Base-by-base conservation (phyloP, 495 filamentous ascomycete genomes). In the Ramalina peruviana region DNA sequence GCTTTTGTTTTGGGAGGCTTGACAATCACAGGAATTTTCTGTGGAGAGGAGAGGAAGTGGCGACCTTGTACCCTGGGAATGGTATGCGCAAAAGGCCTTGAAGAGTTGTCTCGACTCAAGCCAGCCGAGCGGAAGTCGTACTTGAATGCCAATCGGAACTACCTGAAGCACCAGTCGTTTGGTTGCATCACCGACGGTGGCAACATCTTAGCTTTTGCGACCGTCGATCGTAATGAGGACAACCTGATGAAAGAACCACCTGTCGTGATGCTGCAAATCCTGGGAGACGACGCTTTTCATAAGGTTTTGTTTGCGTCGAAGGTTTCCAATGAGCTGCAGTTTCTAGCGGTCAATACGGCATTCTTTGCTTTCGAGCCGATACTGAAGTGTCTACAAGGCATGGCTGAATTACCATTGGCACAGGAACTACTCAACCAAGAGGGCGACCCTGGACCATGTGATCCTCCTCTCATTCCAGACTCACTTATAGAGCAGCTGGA, bases 361-460 rank as follows among this genome's bases (percentile, higher is more conserved):
- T 65, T 82, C 1, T 88, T 88, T 59, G 78, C 83, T 0, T 88
- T 79, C 53, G 80, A 87, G 49, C 85, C 85, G 0, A 68, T 90
- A 4, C 57, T 90, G 17, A 58, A 65, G 46, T 65, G 74, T 6
- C 60, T 90, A 7, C 77, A 87, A 60, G 60, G 65, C 1, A 78
- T 68, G 36, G 64, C 60, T 0, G 70, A 77, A 7, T 33, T 84
- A 3, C 69, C 80, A 0, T 55, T 87, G 15, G 50, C 62, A 2
- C 60, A 79, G 1, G 65, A 74, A 33, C 54, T 85, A 3, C 58
- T 82, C 2, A 56, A 64, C 7, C 63, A 61, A 47, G 27, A 61
- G 15, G 37, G 50, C 40, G 64, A 49, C 3, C 49, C 63, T 23
- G 26, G 25, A 0, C 23, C 65, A 0, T 41, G 36, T 6, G 25